Percentiles rank a stretch among this genome's conserved stretches.
Conservation (phyloP, 2,329 filamentous ascomycete genomes). For the Thielaviopsis euricoi region DNA sequence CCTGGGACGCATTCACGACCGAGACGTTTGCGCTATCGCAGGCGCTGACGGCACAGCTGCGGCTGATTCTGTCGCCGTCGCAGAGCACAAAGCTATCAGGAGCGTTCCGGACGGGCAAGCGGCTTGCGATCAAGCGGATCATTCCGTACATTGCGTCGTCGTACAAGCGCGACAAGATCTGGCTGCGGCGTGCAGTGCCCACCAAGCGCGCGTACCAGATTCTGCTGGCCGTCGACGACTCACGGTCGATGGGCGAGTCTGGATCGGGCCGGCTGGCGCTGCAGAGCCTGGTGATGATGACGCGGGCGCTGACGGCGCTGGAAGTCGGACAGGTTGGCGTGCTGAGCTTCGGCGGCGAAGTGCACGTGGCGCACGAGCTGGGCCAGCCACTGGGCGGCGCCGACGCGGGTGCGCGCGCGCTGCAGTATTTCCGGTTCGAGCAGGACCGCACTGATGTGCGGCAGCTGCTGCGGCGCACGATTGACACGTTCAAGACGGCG, state of each 20-base stretch:
- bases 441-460: conserved; percentile 78
- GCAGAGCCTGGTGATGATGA: conserved; percentile 84
- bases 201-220: conserved; percentile 95
- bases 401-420: conserved; percentile 12
- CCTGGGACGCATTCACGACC: conserved; percentile 75
- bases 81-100: conserved; percentile 92
- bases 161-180: conserved; percentile 99
- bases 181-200: conserved; percentile 86
- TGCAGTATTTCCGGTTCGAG: conserved; percentile 58
- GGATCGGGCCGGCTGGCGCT: conserved; percentile 68
- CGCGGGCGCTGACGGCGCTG: conserved; percentile 74
- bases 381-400: conserved; percentile 61
- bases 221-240: conserved; percentile 92
- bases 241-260: conserved; percentile 76
- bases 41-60: conserved; percentile 81
- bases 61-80: conserved; percentile 86
- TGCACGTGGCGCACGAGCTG: conserved; percentile 69
- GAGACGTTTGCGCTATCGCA: conserved; percentile 75
- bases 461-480: conserved; percentile 58
- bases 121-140: conserved; percentile 97
- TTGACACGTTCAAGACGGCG: conserved; percentile 67
- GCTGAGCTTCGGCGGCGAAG: conserved; percentile 70
- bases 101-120: conserved; percentile 92
- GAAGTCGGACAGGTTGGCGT: conserved; percentile 90
- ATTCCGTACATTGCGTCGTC: conserved; percentile 97